These are phyloP conservation scores for Singerocomus rubriflavus DNA, from an alignment of 1,284 basidiomycete genomes.

Conservation along the genomic window DNA sequence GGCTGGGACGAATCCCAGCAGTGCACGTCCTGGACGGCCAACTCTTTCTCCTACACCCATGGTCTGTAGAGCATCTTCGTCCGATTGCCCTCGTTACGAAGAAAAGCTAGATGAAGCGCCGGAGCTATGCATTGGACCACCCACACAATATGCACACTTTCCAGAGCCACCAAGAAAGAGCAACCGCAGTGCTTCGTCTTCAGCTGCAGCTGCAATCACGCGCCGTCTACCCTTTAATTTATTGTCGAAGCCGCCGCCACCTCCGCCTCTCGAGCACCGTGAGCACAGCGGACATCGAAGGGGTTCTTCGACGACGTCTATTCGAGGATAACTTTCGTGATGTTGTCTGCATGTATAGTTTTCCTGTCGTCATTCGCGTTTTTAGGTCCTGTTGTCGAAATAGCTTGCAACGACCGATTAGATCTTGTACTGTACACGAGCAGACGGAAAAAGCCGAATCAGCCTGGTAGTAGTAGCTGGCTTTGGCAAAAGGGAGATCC, in stretches of 20 bases:
- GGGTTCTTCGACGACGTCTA: slow-evolving; percentile 32
- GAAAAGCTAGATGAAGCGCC: slow-evolving; percentile 42
- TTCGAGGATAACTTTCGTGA: slow-evolving; percentile 28
- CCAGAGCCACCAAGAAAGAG: slow-evolving; percentile 55
- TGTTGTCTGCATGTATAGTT: slow-evolving; percentile 8
- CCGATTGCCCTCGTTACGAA: slow-evolving; percentile 40
- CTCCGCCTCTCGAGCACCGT: slow-evolving; percentile 21
- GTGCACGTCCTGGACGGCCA: slow-evolving; percentile 36
- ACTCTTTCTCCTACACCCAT: slow-evolving; percentile 38
- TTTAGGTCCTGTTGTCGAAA: slow-evolving; percentile 21
- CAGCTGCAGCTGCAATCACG: slow-evolving; percentile 43
- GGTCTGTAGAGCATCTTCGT: slow-evolving; percentile 51
- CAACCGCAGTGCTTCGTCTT: slow-evolving; percentile 31
- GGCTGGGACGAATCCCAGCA: slow-evolving; percentile 63
- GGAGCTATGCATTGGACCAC: slow-evolving; percentile 56
- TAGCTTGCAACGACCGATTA: slow-evolving; percentile 17
- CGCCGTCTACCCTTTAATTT: slow-evolving; percentile 68
- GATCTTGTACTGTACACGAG: not conserved
- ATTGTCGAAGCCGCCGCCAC: slow-evolving; percentile 47
- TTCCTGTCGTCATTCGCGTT: slow-evolving; percentile 10
- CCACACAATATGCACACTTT: slow-evolving; percentile 66
- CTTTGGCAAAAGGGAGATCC: slow-evolving; percentile 11
- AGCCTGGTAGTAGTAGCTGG: not conserved
- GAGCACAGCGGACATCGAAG: slow-evolving; percentile 27
- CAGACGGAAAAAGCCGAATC: slow-evolving; percentile 1